Conservation (phyloP, 768 basidiomycete species). For the Tulasnella sp. region DNA sequence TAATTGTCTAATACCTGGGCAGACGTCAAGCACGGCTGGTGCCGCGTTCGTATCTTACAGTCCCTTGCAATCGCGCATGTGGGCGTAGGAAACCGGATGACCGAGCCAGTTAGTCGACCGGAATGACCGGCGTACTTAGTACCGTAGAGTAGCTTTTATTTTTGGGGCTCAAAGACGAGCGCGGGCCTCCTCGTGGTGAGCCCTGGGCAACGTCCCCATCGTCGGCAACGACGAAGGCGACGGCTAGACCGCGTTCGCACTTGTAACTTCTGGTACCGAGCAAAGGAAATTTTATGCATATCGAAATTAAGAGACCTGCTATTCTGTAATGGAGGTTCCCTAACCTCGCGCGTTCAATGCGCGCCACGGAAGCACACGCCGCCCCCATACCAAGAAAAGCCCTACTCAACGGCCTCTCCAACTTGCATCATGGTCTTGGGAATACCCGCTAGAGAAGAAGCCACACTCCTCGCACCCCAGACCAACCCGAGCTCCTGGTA, state of each 20-base stretch:
- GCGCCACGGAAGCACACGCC: too few species aligned
- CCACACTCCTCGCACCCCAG: too few species aligned
- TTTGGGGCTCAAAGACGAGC: not conserved
- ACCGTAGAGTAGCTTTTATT: not conserved
- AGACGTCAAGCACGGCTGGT: not conserved
- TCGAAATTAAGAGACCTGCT: too few species aligned
- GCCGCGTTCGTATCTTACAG: not conserved
- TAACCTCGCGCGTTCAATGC: too few species aligned
- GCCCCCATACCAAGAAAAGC: too few species aligned
- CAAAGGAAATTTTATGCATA: too few species aligned
- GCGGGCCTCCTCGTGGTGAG: not conserved
- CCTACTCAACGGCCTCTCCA: too few species aligned
- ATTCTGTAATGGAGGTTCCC: too few species aligned
- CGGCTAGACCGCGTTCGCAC: not conserved
- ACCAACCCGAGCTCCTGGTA: not conserved
- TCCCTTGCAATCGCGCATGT: not conserved
- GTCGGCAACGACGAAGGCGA: not conserved
- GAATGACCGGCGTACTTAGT: not conserved
- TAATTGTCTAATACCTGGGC: not conserved
- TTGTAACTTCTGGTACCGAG: not conserved
- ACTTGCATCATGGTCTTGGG: too few species aligned
- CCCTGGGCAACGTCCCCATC: not conserved
- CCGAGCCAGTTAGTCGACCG: not conserved
- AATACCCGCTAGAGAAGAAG: too few species aligned
- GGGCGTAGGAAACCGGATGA: not conserved